Evolutionary conservation across 2,329 filamentous ascomycete species (phyloP), one percentile per base, ranked within the genome.

Genomic region (Venturia carpophila): DNA sequence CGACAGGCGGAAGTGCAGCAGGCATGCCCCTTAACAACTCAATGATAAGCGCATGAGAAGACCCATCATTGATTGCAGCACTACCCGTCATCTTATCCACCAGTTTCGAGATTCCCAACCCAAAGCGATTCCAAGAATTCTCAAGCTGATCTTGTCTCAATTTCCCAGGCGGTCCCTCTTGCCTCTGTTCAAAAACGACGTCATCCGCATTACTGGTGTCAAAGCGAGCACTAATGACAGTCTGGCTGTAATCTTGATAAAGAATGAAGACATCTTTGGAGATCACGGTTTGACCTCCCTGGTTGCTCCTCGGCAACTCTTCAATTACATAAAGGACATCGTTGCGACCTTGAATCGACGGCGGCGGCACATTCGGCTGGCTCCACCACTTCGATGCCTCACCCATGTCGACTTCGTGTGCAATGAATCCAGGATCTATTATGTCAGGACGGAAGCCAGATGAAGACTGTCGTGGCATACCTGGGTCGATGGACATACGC

Each of bases 221-320:
- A 74, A 89, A 97, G 62, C 83, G 87, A 21, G 87, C 89, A 0
- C 88, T 91, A 71, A 99, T 84, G 68, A 95, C 82, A 0, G 93
- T 97, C 74, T 97, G 94, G 21, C 92, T 97, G 75, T 99, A 99
- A 77, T 99, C 94, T 71, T 92, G 87, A 79, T 91, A 99, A 10
- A 99, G 79, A n/a, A 97, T 80, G 70, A 89, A 94, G 52, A 97
- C 82, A 67, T 92, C 87, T 69, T 92, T 92, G 7, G 88, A 90
- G 24, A 96, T 79, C 0, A 82, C 83, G 0, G 86, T 86, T 73
- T 87, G 88, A 34, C 89, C 87, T 37, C 88, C 87, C 17, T 87
- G 84, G 68, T 87, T 87, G 13, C 84, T 82, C 17, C 87, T 84
- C 7, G 83, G 87, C 1, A 87, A 86, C 73, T 97, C 91, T 68